phyloP scores from a whole-genome alignment of 106 monocot genomes.

The Agapanthus africanus region DNA sequence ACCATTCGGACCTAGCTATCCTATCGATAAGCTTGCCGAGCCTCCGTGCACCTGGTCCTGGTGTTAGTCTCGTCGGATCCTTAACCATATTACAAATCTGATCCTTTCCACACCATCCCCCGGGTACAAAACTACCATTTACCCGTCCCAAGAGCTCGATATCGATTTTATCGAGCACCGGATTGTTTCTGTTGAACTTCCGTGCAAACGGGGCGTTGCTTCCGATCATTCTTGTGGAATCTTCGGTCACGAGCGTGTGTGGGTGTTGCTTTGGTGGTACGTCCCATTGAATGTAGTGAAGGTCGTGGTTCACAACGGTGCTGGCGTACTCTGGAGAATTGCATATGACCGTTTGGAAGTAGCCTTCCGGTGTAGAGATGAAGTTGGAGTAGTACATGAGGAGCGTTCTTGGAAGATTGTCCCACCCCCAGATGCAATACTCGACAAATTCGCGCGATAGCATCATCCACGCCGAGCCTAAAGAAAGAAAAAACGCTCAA shows the following conservation, averaged over 20 bases:
- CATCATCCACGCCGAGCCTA: conserved; percentile 13
- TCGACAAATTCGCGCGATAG: conserved; percentile 34
- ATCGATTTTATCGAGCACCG: conserved; percentile 44
- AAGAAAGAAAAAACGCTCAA: not conserved
- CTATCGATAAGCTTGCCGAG: conserved; percentile 27
- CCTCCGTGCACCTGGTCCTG: conserved; percentile 39
- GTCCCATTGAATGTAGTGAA: conserved; percentile 67
- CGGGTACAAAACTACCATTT: conserved; percentile 21
- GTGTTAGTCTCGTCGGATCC: conserved; percentile 13
- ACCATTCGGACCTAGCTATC: conserved; percentile 19
- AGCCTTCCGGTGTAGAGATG: conserved; percentile 57
- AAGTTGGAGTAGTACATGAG: conserved; percentile 85
- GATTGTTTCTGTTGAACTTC: conserved; percentile 36
- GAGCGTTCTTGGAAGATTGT: conserved; percentile 63
- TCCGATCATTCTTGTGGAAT: conserved; percentile 24
- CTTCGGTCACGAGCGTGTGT: conserved; percentile 21
- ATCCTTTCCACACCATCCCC: conserved; percentile 44
- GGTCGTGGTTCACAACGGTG: conserved; percentile 60
- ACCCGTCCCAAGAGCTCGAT: conserved; percentile 27
- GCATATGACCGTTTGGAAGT: conserved; percentile 71
- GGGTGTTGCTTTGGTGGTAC: conserved; percentile 59
- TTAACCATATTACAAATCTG: conserved; percentile 31
- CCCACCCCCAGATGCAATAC: conserved; percentile 60
- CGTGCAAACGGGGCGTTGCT: conserved; percentile 66
- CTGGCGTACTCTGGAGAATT: conserved; percentile 35